Conservation (phyloP, 768 basidiomycete species). For the Punctularia strigosozonata region DNA sequence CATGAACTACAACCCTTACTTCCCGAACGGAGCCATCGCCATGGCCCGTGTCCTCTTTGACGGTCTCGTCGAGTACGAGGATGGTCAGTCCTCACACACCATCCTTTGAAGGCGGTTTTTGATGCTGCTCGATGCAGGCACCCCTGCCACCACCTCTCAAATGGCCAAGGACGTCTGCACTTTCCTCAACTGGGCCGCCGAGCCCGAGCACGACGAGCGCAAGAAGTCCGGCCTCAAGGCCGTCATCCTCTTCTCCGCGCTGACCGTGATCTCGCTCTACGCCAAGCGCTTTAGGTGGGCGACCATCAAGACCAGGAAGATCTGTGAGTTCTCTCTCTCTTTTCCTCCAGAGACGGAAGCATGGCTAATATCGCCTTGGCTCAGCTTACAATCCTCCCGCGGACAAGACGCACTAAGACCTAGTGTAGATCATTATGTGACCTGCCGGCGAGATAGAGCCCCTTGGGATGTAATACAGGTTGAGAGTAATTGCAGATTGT, state of each 20-base stretch:
- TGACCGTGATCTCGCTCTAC: constrained; percentile 74
- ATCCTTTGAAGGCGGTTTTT: neutral
- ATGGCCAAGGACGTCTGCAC: constrained; percentile 99
- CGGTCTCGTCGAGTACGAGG: constrained; percentile 92
- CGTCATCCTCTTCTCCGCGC: constrained; percentile 80
- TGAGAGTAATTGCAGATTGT: too few relatives aligned
- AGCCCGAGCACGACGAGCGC: constrained; percentile 95
- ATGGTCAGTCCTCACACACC: constrained; percentile 40
- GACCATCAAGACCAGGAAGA: constrained; percentile 86
- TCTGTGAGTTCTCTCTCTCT: constrained; percentile 41
- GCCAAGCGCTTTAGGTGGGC: constrained; percentile 96
- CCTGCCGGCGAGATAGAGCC: too few relatives aligned
- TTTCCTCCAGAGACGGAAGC: neutral
- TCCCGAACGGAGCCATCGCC: constrained; percentile 96
- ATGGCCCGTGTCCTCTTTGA: constrained; percentile 98
- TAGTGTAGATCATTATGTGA: too few relatives aligned
- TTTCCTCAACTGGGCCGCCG: constrained; percentile 94
- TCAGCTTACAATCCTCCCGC: constrained; percentile 53
- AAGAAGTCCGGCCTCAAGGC: constrained; percentile 97
- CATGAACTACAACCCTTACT: constrained; percentile 98
- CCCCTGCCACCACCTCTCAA: constrained; percentile 92
- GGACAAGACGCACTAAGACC: constrained; percentile 44
- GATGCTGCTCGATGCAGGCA: constrained; percentile 46
- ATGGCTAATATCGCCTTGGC: constrained; percentile 4
- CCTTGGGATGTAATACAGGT: too few relatives aligned